Percentiles rank a stretch among this genome's conserved stretches.
Conservation (phyloP, 2,329 filamentous ascomycete genomes). For the Ceratocystis harringtonii region DNA sequence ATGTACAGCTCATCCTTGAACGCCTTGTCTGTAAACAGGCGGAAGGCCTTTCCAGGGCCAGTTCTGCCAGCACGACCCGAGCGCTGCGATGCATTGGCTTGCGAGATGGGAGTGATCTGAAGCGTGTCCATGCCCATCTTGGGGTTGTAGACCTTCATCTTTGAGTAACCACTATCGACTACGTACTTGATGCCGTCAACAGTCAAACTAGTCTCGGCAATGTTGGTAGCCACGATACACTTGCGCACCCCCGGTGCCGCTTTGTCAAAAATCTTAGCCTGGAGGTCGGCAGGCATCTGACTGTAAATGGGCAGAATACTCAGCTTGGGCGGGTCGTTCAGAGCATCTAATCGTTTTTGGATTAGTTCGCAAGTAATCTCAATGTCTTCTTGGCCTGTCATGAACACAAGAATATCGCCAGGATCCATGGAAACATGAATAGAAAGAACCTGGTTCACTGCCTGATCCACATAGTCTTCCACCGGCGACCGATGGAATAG, state of each 20-base stretch:
- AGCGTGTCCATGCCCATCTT: conserved; percentile 99
- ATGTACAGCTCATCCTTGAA: conserved; percentile 95
- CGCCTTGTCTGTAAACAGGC: conserved; percentile 83
- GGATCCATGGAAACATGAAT: conserved; percentile 91
- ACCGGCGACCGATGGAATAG: conserved; percentile 91
- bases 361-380: conserved; percentile 91
- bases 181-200: conserved; percentile 99
- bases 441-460: conserved; percentile 86
- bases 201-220: conserved; percentile 93
- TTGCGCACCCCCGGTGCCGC: conserved; percentile 84
- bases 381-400: conserved; percentile 98
- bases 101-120: conserved; percentile 93
- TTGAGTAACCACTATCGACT: conserved; percentile 89
- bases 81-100: conserved; percentile 87
- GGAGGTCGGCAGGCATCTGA: conserved; percentile 96
- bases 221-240: conserved; percentile 96
- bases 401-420: conserved; percentile 94
- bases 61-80: conserved; percentile 89
- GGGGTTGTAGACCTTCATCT: conserved; percentile 96
- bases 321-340: conserved; percentile 89
- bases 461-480: conserved; percentile 94
- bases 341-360: conserved; percentile 67
- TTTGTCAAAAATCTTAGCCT: conserved; percentile 93
- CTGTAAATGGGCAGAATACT: conserved; percentile 96
- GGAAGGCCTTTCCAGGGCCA: conserved; percentile 87